Evolutionary conservation across 352 stramenopile genomes (phyloP), one percentile per base, ranked within the genome.

Genomic region (Plasmopara viticola): DNA sequence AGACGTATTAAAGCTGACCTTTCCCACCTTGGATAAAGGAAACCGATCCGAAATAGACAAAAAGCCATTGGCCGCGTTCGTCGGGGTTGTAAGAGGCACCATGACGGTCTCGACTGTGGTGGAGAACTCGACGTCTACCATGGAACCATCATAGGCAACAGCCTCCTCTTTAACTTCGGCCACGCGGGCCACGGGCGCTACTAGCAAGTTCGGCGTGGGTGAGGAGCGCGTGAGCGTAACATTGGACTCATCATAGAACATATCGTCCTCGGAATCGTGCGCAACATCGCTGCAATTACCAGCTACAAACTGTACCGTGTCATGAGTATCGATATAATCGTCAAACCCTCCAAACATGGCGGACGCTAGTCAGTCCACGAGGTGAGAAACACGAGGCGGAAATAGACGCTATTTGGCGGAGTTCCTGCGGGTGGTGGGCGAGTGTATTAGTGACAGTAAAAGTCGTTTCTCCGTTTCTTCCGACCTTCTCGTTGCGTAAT

Each of bases 21-120:
- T 83, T 40, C 61, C 68, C 13, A 56, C 71, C 6, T 50, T 70
- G 0, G 68, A 70, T 12, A 84, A 51, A 9, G 71, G 74, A 44
- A 74, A 85, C 9, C 62, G 62, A 39, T 85, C 72, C 1, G 72
- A 74, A 44, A 90, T 80, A 34, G 75, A 86, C 35, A 63, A 76
- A 55, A 90, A 90, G 31, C 65, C 53, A 29, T 66, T 46, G 6
- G 50, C 40, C 12, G 53, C 44, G 34, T 53, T 48, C 14, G 46
- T 38, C 12, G 53, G 34, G 2, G 30, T 20, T 17, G 53, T 14
- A 25, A 25, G 20, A 18, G 53, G n/a, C 17, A 64, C 58, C 0
- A 50, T 28, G 20, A 61, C 57, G 37, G 37, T 64, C 61, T 66
- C 61, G 37, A 66, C 53, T 13, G 51, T 56, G 3, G 47, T 44